These are phyloP conservation scores for Termitomyces sp. DNA, from an alignment of 768 basidiomycete genomes.

Conservation along the genomic window DNA sequence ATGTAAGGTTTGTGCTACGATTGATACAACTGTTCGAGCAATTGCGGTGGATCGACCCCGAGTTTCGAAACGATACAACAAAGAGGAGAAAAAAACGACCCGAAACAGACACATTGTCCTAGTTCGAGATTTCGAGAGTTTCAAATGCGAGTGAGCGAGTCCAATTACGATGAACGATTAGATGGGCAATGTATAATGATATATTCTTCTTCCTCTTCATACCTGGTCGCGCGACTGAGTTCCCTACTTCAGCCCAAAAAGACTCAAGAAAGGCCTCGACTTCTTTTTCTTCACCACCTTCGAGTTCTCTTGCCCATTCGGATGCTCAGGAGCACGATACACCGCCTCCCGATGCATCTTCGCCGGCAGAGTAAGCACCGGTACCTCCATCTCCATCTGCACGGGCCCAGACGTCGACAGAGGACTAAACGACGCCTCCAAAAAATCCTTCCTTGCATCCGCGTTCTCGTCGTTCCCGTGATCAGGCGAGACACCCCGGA, in stretches of 20 bases:
- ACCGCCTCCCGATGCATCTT: not conserved
- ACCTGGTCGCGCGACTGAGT: not conserved
- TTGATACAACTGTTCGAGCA: too few relatives aligned
- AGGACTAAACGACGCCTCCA: constrained; percentile 30
- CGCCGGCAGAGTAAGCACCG: not conserved
- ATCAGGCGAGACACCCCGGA: constrained; percentile 10
- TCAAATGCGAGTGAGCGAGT: too few relatives aligned
- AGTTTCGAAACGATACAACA: too few relatives aligned
- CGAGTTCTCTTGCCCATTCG: constrained; percentile 41
- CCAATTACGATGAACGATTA: too few relatives aligned
- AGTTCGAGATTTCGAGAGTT: too few relatives aligned
- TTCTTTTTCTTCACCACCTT: constrained; percentile 37
- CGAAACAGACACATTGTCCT: too few relatives aligned
- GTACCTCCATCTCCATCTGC: not conserved
- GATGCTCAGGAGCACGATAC: not conserved
- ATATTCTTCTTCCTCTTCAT: too few relatives aligned
- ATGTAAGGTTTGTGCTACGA: too few relatives aligned
- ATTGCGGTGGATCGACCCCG: too few relatives aligned
- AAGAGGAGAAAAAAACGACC: too few relatives aligned
- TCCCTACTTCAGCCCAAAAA: constrained; percentile 12
- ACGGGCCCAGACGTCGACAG: not conserved
- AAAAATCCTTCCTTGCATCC: constrained; percentile 25
- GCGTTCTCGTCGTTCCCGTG: constrained; percentile 5
- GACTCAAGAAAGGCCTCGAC: constrained; percentile 2
- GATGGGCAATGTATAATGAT: too few relatives aligned